Percentiles rank a stretch among this genome's conserved stretches.
These are phyloP conservation scores for Parmelia sp. DNA, from an alignment of 495 filamentous ascomycete species.

Conservation along the genomic window DNA sequence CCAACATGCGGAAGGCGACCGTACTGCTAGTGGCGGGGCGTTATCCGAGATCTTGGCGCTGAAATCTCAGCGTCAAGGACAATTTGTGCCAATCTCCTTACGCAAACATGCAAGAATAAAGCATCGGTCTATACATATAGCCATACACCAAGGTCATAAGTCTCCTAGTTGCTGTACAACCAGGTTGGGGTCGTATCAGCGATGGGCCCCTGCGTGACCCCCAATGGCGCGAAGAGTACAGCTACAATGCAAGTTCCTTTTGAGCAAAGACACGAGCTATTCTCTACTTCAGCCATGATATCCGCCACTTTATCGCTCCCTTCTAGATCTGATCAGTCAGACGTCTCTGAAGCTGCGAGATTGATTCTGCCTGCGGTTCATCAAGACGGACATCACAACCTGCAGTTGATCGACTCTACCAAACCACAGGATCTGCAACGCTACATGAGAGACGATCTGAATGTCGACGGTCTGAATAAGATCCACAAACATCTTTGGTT, in stretches of 20 bases:
- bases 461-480: slow-evolving; percentile 28
- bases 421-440: neutral
- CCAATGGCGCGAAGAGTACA: neutral
- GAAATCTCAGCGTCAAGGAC: too few species aligned
- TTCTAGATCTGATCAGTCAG: neutral
- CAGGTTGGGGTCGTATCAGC: too few species aligned
- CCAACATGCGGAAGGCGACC: too few species aligned
- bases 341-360: too few species aligned
- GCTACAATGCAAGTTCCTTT: neutral
- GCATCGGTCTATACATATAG: too few species aligned
- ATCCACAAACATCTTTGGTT: slow-evolving; percentile 43
- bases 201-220: too few species aligned
- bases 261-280: neutral
- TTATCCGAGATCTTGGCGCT: too few species aligned
- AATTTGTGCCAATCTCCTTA: too few species aligned
- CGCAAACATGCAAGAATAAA: too few species aligned
- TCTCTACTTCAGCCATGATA: neutral
- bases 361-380: slow-evolving; percentile 6
- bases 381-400: neutral
- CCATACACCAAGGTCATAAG: too few species aligned
- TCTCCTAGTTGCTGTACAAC: too few species aligned
- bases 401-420: neutral
- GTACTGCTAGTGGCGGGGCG: too few species aligned
- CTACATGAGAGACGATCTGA: slow-evolving; percentile 4
- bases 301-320: neutral